These are phyloP conservation scores for Rhododendron griersonianum DNA, from an alignment of 148 eudicot species.

Conservation along the genomic window DNA sequence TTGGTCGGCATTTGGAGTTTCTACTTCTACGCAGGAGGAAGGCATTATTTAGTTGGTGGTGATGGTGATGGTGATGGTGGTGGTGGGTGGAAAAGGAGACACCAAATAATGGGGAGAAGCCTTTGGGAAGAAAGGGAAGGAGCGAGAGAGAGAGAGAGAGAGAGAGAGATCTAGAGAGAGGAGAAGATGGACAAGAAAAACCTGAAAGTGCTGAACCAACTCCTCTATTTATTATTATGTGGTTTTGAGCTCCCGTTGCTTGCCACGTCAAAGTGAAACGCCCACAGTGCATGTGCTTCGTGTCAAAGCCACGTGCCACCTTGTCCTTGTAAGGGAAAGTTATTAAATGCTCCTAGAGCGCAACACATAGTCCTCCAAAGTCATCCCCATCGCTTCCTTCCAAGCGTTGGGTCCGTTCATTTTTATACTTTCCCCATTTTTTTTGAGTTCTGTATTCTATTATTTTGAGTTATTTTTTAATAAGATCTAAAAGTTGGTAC, in stretches of 20 bases:
- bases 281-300: constrained; percentile 26
- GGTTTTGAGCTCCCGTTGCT: constrained; percentile 14
- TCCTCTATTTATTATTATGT: constrained; percentile 29
- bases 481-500: too few relatives aligned
- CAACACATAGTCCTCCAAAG: too few relatives aligned
- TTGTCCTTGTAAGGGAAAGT: neutral
- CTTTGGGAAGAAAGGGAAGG: neutral
- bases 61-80: neutral
- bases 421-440: too few relatives aligned
- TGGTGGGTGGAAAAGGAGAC: neutral
- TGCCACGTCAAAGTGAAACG: constrained; percentile 32
- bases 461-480: too few relatives aligned
- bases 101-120: neutral
- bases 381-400: too few relatives aligned
- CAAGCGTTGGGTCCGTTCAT: too few relatives aligned
- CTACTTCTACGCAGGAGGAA: neutral
- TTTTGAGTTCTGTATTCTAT: too few relatives aligned
- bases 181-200: constrained; percentile 11
- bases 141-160: neutral
- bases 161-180: constrained; percentile 8
- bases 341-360: too few relatives aligned
- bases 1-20: constrained; percentile 6
- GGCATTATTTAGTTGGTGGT: constrained; percentile 4
- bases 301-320: constrained; percentile 27
- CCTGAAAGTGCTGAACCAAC: constrained; percentile 1